Percentiles rank a stretch among this genome's conserved stretches.
Conservation (phyloP, 768 basidiomycete species). For the Infundibulicybe gibba region DNA sequence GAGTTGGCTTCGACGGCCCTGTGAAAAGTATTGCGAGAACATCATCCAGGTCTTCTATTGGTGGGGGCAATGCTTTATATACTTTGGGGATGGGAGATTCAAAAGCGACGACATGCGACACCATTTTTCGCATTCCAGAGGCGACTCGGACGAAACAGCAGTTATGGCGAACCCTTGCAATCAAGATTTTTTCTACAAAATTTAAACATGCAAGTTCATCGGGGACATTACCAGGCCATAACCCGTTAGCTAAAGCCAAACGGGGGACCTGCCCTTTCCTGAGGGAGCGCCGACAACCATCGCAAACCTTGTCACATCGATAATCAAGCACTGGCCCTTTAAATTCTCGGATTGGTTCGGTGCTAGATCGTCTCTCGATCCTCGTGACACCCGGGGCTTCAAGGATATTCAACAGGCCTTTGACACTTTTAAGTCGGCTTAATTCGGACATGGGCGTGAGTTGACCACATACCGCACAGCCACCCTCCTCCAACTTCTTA, state of each 20-base stretch:
- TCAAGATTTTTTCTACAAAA: constrained; percentile 20
- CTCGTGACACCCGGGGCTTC: constrained; percentile 1
- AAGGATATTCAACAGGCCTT: constrained; percentile 1
- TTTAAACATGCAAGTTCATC: constrained; percentile 7
- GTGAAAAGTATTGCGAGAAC: neutral
- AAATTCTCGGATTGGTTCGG: neutral
- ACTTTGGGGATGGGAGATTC: constrained; percentile 18
- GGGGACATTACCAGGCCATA: neutral
- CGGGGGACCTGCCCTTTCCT: neutral
- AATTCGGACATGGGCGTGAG: neutral
- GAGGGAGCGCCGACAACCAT: neutral
- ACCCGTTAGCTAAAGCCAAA: neutral
- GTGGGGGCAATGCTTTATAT: constrained; percentile 18
- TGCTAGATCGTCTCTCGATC: constrained; percentile 1
- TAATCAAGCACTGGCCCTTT: neutral
- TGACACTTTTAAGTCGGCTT: constrained; percentile 2
- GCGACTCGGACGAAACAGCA: constrained; percentile 17
- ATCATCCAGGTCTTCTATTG: neutral
- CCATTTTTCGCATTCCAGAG: constrained; percentile 20
- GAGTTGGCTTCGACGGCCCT: neutral
- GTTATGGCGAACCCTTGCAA: constrained; percentile 18
- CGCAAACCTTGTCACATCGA: neutral
- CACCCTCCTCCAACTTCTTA: constrained; percentile 15
- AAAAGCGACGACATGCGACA: constrained; percentile 17
- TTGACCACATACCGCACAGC: constrained; percentile 27